phyloP scores from a whole-genome alignment of 2,329 filamentous ascomycete species.

The Arthroderma sp. region DNA sequence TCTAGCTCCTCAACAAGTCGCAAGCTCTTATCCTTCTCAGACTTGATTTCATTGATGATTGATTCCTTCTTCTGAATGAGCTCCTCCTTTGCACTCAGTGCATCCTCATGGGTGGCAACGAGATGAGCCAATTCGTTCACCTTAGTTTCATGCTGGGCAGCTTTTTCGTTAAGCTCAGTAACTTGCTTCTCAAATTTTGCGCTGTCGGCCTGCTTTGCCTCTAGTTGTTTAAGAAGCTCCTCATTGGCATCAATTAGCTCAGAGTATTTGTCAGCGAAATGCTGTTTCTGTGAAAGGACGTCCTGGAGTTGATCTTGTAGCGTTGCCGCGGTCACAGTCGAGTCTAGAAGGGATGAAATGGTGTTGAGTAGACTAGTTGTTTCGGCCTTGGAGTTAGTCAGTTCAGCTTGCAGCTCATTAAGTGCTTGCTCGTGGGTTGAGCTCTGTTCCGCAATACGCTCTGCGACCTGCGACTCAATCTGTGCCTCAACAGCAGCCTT shows the following conservation, averaged over 20 bases:
- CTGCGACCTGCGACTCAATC: slow-evolving; percentile 21
- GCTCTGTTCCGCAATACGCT: slow-evolving; percentile 35
- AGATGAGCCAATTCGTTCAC: slow-evolving; percentile 41
- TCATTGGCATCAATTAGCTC: slow-evolving; percentile 28
- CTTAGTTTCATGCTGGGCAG: slow-evolving; percentile 37
- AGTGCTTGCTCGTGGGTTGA: slow-evolving; percentile 46
- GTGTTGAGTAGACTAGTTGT: slow-evolving; percentile 51
- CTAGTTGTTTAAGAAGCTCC: slow-evolving; percentile 25
- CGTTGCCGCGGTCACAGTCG: slow-evolving; percentile 37
- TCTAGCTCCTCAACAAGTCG: slow-evolving; percentile 90
- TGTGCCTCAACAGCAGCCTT: slow-evolving; percentile 25
- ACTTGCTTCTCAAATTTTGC: slow-evolving; percentile 25
- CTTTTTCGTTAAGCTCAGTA: slow-evolving; percentile 27
- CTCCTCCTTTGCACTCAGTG: slow-evolving; percentile 30
- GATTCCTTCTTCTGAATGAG: slow-evolving; percentile 34
- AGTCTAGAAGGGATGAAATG: slow-evolving; percentile 33
- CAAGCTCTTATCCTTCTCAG: slow-evolving; percentile 77
- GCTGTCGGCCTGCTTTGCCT: slow-evolving; percentile 15
- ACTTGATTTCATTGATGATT: slow-evolving; percentile 37
- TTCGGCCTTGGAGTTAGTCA: slow-evolving; percentile 52
- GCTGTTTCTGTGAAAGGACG: slow-evolving; percentile 28
- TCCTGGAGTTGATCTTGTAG: slow-evolving; percentile 54
- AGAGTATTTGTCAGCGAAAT: slow-evolving; percentile 30
- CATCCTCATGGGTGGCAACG: slow-evolving; percentile 34
- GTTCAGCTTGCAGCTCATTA: slow-evolving; percentile 47